These are phyloP conservation scores for Yamadazyma insecticola DNA, from an alignment of 805 yeast genomes.

Conservation along the genomic window DNA sequence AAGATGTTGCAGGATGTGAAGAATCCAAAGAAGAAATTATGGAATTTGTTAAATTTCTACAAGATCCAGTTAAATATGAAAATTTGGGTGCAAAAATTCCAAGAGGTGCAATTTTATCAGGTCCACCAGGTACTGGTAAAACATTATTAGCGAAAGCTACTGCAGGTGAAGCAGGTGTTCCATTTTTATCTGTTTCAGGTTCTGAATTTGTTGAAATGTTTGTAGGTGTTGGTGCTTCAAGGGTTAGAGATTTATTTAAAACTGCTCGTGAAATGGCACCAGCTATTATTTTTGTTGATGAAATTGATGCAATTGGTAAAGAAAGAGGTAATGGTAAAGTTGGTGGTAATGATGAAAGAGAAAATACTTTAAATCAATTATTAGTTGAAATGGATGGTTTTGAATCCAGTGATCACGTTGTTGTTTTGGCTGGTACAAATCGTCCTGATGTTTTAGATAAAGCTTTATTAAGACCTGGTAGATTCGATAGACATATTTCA, in stretches of 20 bases:
- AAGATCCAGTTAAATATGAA: constrained; percentile 81
- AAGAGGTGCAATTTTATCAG: constrained; percentile 89
- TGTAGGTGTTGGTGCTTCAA: constrained; percentile 93
- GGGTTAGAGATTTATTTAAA: constrained; percentile 89
- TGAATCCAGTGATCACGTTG: constrained; percentile 81
- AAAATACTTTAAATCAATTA: constrained; percentile 85
- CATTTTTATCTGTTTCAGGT: constrained; percentile 86
- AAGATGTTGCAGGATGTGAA: constrained; percentile 92
- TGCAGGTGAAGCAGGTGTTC: constrained; percentile 96
- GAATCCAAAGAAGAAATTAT: constrained; percentile 93
- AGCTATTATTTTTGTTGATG: constrained; percentile 86
- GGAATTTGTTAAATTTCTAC: constrained; percentile 90
- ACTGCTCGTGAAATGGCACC: constrained; percentile 91
- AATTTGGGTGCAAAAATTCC: constrained; percentile 91
- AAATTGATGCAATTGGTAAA: constrained; percentile 94
- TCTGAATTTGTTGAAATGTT: constrained; percentile 97
- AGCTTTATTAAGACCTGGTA: constrained; percentile 89
- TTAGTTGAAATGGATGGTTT: constrained; percentile 97
- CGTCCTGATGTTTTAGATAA: constrained; percentile 87
- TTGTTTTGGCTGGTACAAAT: constrained; percentile 92
- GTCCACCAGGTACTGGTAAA: constrained; percentile 98
- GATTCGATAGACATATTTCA: constrained; percentile 86
- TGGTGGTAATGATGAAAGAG: constrained; percentile 75
- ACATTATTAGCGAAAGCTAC: constrained; percentile 90
- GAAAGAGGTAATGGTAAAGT: constrained; percentile 75